Percentiles rank a stretch among this genome's conserved stretches.
phyloP scores from a whole-genome alignment of 1,284 basidiomycete species.

The Cutaneotrichosporon dermatis region DNA sequence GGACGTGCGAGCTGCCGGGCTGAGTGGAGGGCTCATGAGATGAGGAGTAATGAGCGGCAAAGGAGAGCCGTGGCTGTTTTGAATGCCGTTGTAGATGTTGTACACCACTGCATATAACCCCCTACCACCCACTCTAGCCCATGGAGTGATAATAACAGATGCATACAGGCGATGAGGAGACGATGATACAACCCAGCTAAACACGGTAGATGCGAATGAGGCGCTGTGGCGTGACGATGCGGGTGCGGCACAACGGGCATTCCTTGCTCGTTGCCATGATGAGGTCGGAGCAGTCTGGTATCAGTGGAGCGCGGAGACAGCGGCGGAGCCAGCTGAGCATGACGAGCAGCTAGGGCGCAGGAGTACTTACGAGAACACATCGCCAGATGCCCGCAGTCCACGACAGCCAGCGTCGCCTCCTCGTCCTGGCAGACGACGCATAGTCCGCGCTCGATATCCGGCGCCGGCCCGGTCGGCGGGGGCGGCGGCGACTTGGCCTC shows the following conservation, averaged over 20 bases:
- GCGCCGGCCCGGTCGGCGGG: slow-evolving; percentile 41
- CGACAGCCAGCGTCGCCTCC: slow-evolving; percentile 81
- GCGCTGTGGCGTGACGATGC: slow-evolving; percentile 64
- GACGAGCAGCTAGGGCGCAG: not conserved
- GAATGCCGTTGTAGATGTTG: no score
- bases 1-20: no score
- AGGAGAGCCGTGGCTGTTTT: no score
- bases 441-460: slow-evolving; percentile 62
- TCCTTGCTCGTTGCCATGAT: slow-evolving; percentile 73
- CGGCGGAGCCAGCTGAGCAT: not conserved
- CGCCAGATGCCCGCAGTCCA: slow-evolving; percentile 85
- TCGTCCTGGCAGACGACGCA: slow-evolving; percentile 88
- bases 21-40: no score
- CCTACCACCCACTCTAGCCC: no score
- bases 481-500: not conserved
- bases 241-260: slow-evolving; percentile 77
- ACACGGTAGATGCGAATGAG: slow-evolving; percentile 63
- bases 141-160: not conserved
- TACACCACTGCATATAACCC: no score
- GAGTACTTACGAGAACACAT: slow-evolving; percentile 59
- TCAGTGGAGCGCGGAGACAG: not conserved
- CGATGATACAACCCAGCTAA: slow-evolving; percentile 8
- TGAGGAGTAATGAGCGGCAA: no score
- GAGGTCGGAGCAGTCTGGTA: slow-evolving; percentile 66
- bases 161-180: not conserved